Conservation (phyloP, 495 filamentous ascomycete genomes). For the Hamigera avellanea region DNA sequence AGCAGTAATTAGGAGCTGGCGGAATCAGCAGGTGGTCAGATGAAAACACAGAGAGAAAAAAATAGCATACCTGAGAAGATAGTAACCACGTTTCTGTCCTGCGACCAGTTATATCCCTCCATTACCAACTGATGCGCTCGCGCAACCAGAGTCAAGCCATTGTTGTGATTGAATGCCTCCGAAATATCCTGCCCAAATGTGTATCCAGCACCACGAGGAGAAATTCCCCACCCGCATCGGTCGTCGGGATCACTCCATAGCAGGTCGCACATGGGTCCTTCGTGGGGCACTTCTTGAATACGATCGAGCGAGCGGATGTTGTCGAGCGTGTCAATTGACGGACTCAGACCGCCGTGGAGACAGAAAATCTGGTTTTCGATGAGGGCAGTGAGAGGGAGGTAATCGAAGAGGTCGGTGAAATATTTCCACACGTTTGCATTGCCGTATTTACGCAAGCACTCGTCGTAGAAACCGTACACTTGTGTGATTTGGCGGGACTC, state of each 20-base stretch:
- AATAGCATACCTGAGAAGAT: slow-evolving; percentile 88
- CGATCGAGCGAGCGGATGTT: slow-evolving; percentile 93
- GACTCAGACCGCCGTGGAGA: slow-evolving; percentile 90
- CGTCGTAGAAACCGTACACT: slow-evolving; percentile 97
- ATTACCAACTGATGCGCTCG: slow-evolving; percentile 94
- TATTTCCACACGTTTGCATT: slow-evolving; percentile 99
- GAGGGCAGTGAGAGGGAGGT: slow-evolving; percentile 91
- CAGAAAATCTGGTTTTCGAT: slow-evolving; percentile 99
- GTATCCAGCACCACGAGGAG: slow-evolving; percentile 91
- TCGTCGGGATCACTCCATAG: slow-evolving; percentile 98
- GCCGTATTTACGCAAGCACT: slow-evolving; percentile 94
- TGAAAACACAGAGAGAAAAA: slow-evolving; percentile 1
- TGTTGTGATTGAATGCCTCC: slow-evolving; percentile 99
- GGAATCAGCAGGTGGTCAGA: neutral
- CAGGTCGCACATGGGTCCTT: slow-evolving; percentile 97
- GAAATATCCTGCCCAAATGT: slow-evolving; percentile 99
- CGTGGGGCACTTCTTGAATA: slow-evolving; percentile 96
- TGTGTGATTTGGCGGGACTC: slow-evolving; percentile 96
- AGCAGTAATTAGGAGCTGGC: slow-evolving; percentile 91
- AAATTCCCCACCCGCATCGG: slow-evolving; percentile 97
- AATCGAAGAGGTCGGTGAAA: slow-evolving; percentile 98
- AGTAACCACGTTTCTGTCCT: slow-evolving; percentile 94
- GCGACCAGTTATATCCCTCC: slow-evolving; percentile 98
- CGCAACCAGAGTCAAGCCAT: slow-evolving; percentile 89
- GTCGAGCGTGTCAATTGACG: slow-evolving; percentile 95